Percentiles rank a stretch among this genome's conserved stretches.
Evolutionary conservation across 1,284 basidiomycete genomes (phyloP).

Genomic region (Ustilago bromivora): DNA sequence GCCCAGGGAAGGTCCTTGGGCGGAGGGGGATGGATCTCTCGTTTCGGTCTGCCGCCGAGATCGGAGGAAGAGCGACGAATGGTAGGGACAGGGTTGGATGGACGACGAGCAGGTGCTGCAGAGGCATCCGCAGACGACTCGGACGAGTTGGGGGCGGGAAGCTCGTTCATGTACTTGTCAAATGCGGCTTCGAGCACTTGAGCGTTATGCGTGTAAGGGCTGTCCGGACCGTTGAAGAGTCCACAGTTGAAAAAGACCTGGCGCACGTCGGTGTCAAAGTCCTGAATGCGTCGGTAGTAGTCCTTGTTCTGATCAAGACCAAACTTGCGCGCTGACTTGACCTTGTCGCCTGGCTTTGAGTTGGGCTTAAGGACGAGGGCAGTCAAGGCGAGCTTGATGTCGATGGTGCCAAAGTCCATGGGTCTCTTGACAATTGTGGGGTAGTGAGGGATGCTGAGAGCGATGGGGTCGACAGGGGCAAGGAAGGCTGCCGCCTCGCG

Average conservation of each 20-base stretch:
- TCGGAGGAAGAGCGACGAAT: conserved; percentile 77
- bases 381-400: conserved; percentile 76
- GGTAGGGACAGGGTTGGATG: conserved; percentile 81
- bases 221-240: conserved; percentile 90
- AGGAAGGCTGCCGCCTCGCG: conserved; percentile 87
- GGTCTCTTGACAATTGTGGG: conserved; percentile 85
- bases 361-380: conserved; percentile 55
- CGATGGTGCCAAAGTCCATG: conserved; percentile 95
- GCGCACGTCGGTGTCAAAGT: conserved; percentile 65
- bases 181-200: conserved; percentile 85
- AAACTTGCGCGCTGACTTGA: conserved; percentile 52
- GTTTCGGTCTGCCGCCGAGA: conserved; percentile 84
- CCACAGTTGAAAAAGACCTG: conserved; percentile 86
- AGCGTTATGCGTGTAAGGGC: conserved; percentile 82
- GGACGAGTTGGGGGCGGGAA: conserved; percentile 51
- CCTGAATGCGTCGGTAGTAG: conserved; percentile 51
- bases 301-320: conserved; percentile 57
- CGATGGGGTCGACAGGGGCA: conserved; percentile 89
- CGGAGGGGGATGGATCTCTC: conserved; percentile 94
- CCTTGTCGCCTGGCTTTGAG: conserved; percentile 60
- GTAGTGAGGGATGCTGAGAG: conserved; percentile 91
- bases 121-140: conserved; percentile 63
- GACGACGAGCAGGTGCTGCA: conserved; percentile 73
- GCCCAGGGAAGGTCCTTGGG: conserved; percentile 89
- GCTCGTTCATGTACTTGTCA: conserved; percentile 79